These are phyloP conservation scores for Vitis vinifera DNA, from an alignment of 164 flowering plant genomes.

Conservation along the genomic window DNA sequence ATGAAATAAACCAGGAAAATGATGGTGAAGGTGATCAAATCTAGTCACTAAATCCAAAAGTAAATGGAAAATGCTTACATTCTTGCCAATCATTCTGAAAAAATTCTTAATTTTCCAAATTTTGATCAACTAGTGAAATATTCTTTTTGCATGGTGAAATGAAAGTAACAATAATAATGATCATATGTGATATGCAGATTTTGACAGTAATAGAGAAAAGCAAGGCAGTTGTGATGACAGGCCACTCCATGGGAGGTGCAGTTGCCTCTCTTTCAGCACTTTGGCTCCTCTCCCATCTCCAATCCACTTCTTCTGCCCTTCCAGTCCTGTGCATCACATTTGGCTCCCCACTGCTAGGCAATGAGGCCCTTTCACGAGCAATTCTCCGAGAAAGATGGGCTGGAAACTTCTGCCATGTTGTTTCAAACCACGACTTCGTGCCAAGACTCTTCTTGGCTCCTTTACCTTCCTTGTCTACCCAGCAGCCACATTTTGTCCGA, in stretches of 20 bases:
- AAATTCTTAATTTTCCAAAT: too few relatives aligned
- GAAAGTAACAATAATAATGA: not conserved
- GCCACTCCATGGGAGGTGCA: slow-evolving; percentile 78
- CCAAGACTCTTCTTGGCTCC: slow-evolving; percentile 68
- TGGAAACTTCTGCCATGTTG: slow-evolving; percentile 63
- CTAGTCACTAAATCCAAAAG: too few relatives aligned
- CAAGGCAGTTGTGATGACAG: slow-evolving; percentile 64
- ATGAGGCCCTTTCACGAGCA: slow-evolving; percentile 49
- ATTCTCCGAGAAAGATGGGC: slow-evolving; percentile 59
- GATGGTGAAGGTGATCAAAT: too few relatives aligned
- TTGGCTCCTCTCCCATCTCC: slow-evolving; percentile 55
- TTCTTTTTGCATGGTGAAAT: not conserved
- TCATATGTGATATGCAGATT: slow-evolving; percentile 37
- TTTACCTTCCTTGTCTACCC: slow-evolving; percentile 14
- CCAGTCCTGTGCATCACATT: slow-evolving; percentile 69
- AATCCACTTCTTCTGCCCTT: slow-evolving; percentile 19
- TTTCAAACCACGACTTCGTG: slow-evolving; percentile 53
- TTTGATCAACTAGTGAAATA: not conserved
- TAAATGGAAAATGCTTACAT: too few relatives aligned
- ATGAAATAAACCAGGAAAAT: too few relatives aligned
- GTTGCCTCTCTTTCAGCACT: slow-evolving; percentile 64
- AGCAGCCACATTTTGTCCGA: slow-evolving; percentile 21
- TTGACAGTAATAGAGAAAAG: slow-evolving; percentile 24
- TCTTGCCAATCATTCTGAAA: too few relatives aligned
- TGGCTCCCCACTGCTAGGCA: slow-evolving; percentile 77